Percentiles rank a stretch among this genome's conserved stretches.
These are phyloP conservation scores for Nakazawaea holstii DNA, from an alignment of 805 yeast species.

Conservation along the genomic window DNA sequence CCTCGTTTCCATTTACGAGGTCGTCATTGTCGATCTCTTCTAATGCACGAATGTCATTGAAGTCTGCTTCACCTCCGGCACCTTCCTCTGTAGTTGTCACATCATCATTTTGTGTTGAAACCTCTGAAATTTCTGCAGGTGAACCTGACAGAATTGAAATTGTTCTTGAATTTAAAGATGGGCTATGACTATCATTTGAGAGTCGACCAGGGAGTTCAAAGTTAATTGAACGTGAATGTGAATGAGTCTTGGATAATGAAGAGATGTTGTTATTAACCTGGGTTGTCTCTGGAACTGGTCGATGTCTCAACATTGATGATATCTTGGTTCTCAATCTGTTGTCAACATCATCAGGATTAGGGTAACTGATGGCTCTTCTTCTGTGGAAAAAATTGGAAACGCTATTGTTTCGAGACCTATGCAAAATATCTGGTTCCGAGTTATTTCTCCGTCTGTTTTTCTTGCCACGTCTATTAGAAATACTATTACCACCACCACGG, in stretches of 20 bases:
- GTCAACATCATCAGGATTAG: slow-evolving; percentile 9
- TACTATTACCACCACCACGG: slow-evolving; percentile 16
- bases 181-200: background rate
- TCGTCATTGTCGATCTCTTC: slow-evolving; percentile 12
- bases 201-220: too few species aligned
- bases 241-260: too few species aligned
- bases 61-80: background rate
- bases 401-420: background rate
- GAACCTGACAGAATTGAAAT: slow-evolving; percentile 5
- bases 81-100: background rate
- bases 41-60: background rate
- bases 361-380: slow-evolving; percentile 4
- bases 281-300: background rate
- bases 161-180: background rate
- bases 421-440: slow-evolving; percentile 5
- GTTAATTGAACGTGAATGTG: too few species aligned
- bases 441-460: slow-evolving; percentile 4
- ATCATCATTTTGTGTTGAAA: background rate
- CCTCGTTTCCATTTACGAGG: slow-evolving; percentile 20
- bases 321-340: slow-evolving; percentile 1
- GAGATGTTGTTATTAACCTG: background rate
- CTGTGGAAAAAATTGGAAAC: slow-evolving; percentile 7
- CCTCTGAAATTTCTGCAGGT: background rate
- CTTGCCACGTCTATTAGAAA: background rate
- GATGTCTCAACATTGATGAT: background rate